Conservation (phyloP, 2,329 filamentous ascomycete species). For the Chaetomium sp. region DNA sequence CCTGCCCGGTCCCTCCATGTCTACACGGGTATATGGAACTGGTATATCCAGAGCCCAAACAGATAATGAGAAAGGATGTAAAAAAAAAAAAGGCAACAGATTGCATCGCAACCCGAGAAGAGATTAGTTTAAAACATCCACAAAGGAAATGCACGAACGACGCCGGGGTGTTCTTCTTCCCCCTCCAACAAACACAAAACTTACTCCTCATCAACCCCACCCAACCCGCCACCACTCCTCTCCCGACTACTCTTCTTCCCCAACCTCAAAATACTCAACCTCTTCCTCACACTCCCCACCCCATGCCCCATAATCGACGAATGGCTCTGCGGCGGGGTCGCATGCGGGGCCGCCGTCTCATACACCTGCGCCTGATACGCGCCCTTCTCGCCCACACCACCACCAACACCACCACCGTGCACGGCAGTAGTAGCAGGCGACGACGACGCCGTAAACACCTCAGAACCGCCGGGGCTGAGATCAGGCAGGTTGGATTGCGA, state of each 20-base stretch:
- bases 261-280: conserved; percentile 76
- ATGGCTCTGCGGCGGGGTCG: neutral
- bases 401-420: neutral
- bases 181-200: neutral
- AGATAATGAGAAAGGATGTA: neutral
- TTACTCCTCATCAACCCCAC: conserved; percentile 53
- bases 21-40: conserved; percentile 5
- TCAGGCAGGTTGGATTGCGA: neutral
- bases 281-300: conserved; percentile 69
- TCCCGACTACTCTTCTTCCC: conserved; percentile 67
- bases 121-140: neutral
- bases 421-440: neutral
- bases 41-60: conserved; percentile 10
- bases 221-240: conserved; percentile 25
- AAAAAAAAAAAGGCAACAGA: neutral
- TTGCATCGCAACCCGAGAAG: neutral
- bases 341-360: conserved; percentile 4
- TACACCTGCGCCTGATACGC: conserved; percentile 1
- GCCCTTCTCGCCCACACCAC: conserved; percentile 12
- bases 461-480: neutral
- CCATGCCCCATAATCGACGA: conserved; percentile 5
- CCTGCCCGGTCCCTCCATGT: neutral
- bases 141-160: neutral
- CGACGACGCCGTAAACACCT: neutral
- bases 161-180: neutral